Percentiles rank a stretch among this genome's conserved stretches.
Evolutionary conservation across 108 stramenopile genomes (phyloP).

Genomic region (Cyclotella sp.): DNA sequence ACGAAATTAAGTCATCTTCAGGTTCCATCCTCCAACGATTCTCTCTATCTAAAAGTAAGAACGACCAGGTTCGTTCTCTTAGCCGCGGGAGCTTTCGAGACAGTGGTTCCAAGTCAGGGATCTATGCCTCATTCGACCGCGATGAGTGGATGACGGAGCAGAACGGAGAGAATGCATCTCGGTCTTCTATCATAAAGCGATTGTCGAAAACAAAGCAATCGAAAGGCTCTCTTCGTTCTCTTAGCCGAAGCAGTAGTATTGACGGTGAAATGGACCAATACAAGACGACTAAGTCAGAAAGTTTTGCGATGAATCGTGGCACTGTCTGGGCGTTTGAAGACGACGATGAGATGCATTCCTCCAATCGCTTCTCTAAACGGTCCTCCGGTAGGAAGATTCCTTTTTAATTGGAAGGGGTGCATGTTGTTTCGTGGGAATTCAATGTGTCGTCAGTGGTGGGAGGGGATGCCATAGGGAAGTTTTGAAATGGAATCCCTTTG

Average conservation of each 20-base stretch:
- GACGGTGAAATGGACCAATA: neutral
- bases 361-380: neutral
- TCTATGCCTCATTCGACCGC: neutral
- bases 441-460: too few relatives aligned
- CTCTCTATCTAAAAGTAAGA: neutral
- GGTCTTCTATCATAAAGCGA: neutral
- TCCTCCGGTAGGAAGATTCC: neutral
- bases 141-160: neutral
- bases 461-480: too few relatives aligned
- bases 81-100: neutral
- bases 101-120: neutral
- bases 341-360: neutral
- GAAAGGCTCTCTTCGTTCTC: neutral
- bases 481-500: too few relatives aligned
- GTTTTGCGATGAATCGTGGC: neutral
- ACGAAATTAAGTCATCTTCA: neutral
- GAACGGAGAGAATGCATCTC: neutral
- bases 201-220: neutral
- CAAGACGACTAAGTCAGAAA: neutral
- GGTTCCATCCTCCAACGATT: conserved; percentile 2
- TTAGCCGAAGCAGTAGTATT: conserved; percentile 1
- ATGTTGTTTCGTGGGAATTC: too few relatives aligned
- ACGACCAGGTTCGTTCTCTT: neutral
- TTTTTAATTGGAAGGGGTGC: neutral
- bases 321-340: neutral